Evolutionary conservation across 2,329 filamentous ascomycete species (phyloP).

Genomic region (Ceratocystis smalleyi): DNA sequence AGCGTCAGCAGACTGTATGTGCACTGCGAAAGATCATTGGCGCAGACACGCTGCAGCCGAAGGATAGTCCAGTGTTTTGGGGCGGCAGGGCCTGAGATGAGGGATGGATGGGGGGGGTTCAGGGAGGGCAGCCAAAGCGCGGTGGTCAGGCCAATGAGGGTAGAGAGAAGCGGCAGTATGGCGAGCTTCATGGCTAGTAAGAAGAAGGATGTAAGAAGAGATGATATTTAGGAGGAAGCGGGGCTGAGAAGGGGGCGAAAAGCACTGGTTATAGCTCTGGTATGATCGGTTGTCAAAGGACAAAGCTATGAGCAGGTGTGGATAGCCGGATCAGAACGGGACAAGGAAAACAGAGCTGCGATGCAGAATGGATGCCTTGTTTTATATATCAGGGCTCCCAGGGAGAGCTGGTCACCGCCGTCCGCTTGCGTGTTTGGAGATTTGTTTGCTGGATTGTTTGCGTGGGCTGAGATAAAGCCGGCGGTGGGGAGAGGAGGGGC

Average conservation of each 20-base stretch:
- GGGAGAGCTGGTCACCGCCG: neutral
- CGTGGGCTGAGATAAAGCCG: neutral
- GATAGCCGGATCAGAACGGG: neutral
- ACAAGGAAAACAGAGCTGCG: neutral
- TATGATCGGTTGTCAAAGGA: neutral
- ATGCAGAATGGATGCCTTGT: neutral
- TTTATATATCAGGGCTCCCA: neutral
- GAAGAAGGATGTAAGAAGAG: neutral
- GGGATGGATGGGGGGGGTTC: neutral
- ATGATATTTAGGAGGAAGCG: neutral
- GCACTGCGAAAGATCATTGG: neutral
- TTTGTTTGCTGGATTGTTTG: neutral
- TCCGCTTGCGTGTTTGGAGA: neutral
- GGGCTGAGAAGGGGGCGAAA: neutral
- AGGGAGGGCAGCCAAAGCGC: neutral
- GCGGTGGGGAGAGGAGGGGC: neutral
- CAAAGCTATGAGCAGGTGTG: neutral
- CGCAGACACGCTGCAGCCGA: neutral
- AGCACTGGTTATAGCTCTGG: neutral
- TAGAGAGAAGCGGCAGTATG: neutral
- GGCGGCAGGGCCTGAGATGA: neutral
- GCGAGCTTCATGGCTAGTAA: neutral
- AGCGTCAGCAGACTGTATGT: neutral
- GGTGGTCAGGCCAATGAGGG: neutral
- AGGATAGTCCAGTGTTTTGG: slow-evolving; percentile 1